These are phyloP conservation scores for Cercospora sp. DNA, from an alignment of 2,329 filamentous ascomycete genomes.

Conservation along the genomic window DNA sequence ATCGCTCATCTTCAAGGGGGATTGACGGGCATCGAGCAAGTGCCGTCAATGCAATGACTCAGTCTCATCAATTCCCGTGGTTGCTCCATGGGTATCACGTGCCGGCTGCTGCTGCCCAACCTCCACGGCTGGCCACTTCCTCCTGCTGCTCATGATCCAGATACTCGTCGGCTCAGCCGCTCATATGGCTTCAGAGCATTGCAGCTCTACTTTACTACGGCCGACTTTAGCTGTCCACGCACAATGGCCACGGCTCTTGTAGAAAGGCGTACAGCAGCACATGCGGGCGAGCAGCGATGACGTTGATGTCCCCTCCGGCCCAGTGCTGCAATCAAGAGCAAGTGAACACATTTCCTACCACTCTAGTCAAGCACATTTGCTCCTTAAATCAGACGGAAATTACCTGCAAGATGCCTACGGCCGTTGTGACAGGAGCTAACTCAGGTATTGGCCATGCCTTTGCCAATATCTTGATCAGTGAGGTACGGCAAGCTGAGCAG, in stretches of 20 bases:
- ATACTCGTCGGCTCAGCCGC: not conserved
- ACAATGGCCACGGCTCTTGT: not conserved
- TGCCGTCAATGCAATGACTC: not conserved
- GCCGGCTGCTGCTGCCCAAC: not conserved
- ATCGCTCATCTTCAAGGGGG: not conserved
- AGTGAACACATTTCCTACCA: not conserved
- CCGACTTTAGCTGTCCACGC: not conserved
- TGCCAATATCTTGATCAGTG: conserved; percentile 26
- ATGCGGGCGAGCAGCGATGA: conserved; percentile 2
- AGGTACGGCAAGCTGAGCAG: conserved; percentile 17
- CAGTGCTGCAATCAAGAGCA: not conserved
- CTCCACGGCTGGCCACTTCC: not conserved
- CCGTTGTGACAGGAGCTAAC: conserved; percentile 30
- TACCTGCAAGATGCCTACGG: conserved; percentile 23
- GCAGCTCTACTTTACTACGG: not conserved
- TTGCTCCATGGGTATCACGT: not conserved
- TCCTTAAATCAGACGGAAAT: not conserved
- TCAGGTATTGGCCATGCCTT: conserved; percentile 30
- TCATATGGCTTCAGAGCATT: not conserved
- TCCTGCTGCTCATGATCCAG: not conserved
- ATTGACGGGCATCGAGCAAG: not conserved
- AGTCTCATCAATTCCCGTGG: not conserved
- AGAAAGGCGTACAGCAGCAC: not conserved
- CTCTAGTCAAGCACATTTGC: not conserved
- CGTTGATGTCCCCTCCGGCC: not conserved